phyloP scores from a whole-genome alignment of 352 stramenopile genomes.

The Globisporangium heterothallicum region DNA sequence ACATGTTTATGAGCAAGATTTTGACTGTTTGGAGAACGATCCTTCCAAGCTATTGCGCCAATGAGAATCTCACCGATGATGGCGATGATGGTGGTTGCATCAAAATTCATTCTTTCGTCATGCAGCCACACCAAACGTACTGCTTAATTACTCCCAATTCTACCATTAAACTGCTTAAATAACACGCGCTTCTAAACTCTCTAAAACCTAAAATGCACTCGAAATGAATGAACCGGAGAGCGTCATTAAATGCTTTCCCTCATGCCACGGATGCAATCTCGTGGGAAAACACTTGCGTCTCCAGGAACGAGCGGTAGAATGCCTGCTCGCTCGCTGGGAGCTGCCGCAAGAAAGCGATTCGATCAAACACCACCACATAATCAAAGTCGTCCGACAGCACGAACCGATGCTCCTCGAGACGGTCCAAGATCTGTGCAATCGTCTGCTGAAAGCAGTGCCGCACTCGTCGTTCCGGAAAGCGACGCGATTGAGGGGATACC shows the following conservation, averaged over 20 bases:
- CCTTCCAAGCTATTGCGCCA: too few species aligned
- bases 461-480: constrained; percentile 56
- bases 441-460: constrained; percentile 52
- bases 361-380: constrained; percentile 84
- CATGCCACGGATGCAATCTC: constrained; percentile 66
- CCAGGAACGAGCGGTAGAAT: constrained; percentile 77
- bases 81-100: too few species aligned
- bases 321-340: constrained; percentile 43
- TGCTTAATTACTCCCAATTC: too few species aligned
- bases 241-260: neutral
- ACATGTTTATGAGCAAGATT: too few species aligned
- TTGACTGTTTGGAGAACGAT: too few species aligned
- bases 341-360: constrained; percentile 54
- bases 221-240: neutral
- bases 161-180: neutral
- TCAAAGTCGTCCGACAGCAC: constrained; percentile 85
- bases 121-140: too few species aligned
- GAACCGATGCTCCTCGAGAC: constrained; percentile 75
- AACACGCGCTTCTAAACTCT: neutral
- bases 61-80: too few species aligned
- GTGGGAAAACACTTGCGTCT: constrained; percentile 85
- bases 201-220: neutral
- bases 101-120: too few species aligned
- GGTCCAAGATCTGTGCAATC: constrained; percentile 43
- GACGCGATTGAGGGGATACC: constrained; percentile 18